phyloP scores from a whole-genome alignment of 2,329 filamentous ascomycete species.

The Colletotrichum tropicicola region DNA sequence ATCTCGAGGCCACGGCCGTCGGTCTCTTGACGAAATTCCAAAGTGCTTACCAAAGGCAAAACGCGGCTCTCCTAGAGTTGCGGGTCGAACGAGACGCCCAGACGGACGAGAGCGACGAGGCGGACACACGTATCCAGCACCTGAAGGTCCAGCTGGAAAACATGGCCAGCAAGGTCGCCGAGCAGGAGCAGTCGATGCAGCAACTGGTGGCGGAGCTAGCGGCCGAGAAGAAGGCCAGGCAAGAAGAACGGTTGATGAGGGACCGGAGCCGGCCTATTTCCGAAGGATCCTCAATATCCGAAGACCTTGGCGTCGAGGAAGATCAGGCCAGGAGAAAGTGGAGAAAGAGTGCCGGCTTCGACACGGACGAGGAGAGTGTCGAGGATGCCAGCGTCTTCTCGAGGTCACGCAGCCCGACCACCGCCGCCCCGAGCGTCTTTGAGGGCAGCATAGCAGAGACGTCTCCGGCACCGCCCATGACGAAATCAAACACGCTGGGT shows the following conservation, averaged over 20 bases:
- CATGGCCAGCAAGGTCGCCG: constrained; percentile 61
- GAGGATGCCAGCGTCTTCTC: constrained; percentile 69
- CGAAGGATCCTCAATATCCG: constrained; percentile 54
- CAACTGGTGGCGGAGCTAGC: constrained; percentile 59
- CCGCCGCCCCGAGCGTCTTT: constrained; percentile 47
- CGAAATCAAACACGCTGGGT: constrained; percentile 30
- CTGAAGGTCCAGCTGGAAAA: constrained; percentile 69
- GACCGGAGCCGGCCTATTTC: constrained; percentile 39
- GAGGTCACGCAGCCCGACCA: constrained; percentile 65
- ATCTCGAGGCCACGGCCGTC: constrained; percentile 65
- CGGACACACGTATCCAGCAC: constrained; percentile 57
- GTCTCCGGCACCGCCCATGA: constrained; percentile 27
- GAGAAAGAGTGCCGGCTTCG: constrained; percentile 51
- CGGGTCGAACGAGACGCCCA: constrained; percentile 62
- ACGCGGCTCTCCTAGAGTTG: constrained; percentile 58
- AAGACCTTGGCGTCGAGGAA: constrained; percentile 64
- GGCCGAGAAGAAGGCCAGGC: constrained; percentile 57
- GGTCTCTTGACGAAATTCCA: constrained; percentile 66
- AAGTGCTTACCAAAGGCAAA: constrained; percentile 64
- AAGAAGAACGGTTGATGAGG: constrained; percentile 46
- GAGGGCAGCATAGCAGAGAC: constrained; percentile 36
- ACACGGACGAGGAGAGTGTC: constrained; percentile 61
- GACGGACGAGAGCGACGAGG: constrained; percentile 65
- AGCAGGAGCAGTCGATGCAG: constrained; percentile 62
- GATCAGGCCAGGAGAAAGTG: constrained; percentile 53